Evolutionary conservation across 176 grass and related monocot genomes (phyloP), one percentile per base, ranked within the genome.

Genomic region (Oryza coarctata): DNA sequence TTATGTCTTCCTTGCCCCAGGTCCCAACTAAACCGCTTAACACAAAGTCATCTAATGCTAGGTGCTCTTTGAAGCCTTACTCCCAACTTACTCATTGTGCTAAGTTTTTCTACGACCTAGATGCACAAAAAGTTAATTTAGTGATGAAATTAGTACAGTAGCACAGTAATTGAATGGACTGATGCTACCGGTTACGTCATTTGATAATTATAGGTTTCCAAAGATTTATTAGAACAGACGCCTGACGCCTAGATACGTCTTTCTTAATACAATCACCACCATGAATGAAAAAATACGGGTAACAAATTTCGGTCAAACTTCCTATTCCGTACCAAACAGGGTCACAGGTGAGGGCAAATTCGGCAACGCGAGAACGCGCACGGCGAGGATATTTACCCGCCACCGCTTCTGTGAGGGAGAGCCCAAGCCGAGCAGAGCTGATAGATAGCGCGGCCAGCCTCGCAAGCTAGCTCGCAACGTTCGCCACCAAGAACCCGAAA

Each of bases 361-460:
- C 31, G 44, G 44, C 71, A 45, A 47, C 8, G 14, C 18, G 0
- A 18, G 14, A 45, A 15, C 43, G 13, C 13, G 49, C 73, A 18
- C 18, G 2, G 14, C 7, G 12, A 64, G 58, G 58, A 77, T 80
- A 80, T 80, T 63, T 70, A 70, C 45, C 45, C 31, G 25, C 67
- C 25, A 40, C 7, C 2, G 3, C 68, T 82, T 44, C 28, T 65
- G 28, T 65, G 70, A 73, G 20, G 70, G 55, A 63, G 68, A 73
- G 58, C 1, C 8, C 4, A 74, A 31, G n/a, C 29, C 7, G 39
- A 27, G 57, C 38, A 50, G 34, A 61, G 33, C 9, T 27, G 33
- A 49, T 14, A 66, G 49, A 70, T 71, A 61, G 66, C 36, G 3
- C 28, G 0, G 40, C 15, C 14, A 27, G 18, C n/a, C n/a, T n/a